A percentile compares a stretch with the other conserved stretches of the same genome.
These are phyloP conservation scores for Eucalyptus curtisii DNA, from an alignment of 345 rosid genomes.

Conservation along the genomic window DNA sequence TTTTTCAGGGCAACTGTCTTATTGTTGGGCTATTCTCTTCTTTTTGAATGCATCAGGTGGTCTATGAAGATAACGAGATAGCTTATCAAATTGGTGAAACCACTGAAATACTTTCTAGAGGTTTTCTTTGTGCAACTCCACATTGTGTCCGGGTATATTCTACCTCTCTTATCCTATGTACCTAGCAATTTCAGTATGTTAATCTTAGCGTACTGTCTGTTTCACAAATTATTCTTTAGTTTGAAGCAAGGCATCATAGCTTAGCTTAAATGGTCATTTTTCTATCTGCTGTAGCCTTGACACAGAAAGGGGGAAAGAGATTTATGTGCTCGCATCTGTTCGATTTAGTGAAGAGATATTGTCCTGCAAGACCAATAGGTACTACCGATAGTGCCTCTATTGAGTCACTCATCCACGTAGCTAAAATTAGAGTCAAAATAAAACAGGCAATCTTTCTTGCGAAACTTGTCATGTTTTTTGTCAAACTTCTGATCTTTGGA, in stretches of 20 bases:
- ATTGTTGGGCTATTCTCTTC: background rate
- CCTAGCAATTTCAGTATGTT: background rate
- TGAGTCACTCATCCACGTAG: background rate
- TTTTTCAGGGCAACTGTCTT: background rate
- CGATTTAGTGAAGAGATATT: background rate
- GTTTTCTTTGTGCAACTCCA: conserved; percentile 94
- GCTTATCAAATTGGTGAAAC: conserved; percentile 98
- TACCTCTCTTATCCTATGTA: background rate
- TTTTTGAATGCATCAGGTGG: conserved; percentile 30
- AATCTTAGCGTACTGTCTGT: background rate
- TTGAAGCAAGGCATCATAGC: background rate
- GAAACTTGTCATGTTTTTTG: background rate
- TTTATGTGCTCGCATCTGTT: background rate
- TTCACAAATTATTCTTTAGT: background rate
- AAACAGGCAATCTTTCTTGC: background rate
- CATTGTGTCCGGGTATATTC: conserved; percentile 75
- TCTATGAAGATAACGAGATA: conserved; percentile 72
- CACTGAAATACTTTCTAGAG: conserved; percentile 57
- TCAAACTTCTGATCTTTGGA: background rate
- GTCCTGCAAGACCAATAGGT: background rate
- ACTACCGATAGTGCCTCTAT: background rate
- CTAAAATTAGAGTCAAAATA: background rate
- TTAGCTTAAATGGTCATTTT: background rate
- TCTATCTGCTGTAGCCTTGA: background rate
- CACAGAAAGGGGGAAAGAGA: background rate